phyloP scores from a whole-genome alignment of 176 grass and related monocot genomes.

The Chrysopogon serrulatus region DNA sequence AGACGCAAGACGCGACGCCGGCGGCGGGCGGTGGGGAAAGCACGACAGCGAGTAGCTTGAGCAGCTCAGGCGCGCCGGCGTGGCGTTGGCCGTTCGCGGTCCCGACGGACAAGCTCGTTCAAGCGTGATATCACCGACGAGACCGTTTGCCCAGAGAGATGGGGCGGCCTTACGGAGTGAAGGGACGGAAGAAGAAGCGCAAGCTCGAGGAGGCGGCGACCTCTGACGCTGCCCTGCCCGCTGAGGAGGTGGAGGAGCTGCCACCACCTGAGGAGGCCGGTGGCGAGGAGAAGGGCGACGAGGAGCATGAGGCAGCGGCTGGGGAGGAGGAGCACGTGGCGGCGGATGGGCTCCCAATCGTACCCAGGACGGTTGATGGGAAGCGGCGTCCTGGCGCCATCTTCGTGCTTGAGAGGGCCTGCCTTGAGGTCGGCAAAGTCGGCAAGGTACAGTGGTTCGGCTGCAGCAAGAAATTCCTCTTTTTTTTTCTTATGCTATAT shows the following conservation, averaged over 20 bases:
- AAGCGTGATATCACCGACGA: neutral
- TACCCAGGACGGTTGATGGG: slow-evolving; percentile 38
- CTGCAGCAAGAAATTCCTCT: neutral
- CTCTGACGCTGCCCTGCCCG: slow-evolving; percentile 10
- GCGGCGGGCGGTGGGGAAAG: neutral
- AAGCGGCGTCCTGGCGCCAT: slow-evolving; percentile 56
- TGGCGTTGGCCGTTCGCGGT: too few species aligned
- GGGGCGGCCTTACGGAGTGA: slow-evolving; percentile 62
- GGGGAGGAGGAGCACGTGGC: neutral
- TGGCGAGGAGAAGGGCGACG: too few species aligned
- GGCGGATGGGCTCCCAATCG: slow-evolving; percentile 39
- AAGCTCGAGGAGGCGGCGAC: slow-evolving; percentile 37
- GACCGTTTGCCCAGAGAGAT: slow-evolving; percentile 19
- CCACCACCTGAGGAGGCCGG: neutral
- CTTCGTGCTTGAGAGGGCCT: slow-evolving; percentile 86
- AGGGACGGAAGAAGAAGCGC: slow-evolving; percentile 73
- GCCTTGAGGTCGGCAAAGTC: slow-evolving; percentile 92
- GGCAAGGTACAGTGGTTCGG: slow-evolving; percentile 60
- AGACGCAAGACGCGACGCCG: neutral
- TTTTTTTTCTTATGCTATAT: neutral
- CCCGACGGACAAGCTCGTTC: neutral
- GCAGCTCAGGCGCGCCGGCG: too few species aligned
- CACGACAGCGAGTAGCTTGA: neutral
- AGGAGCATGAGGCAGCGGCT: neutral
- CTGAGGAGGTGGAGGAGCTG: slow-evolving; percentile 24